Conservation (phyloP, 495 filamentous ascomycete genomes). For the Neurospora sublineolata region DNA sequence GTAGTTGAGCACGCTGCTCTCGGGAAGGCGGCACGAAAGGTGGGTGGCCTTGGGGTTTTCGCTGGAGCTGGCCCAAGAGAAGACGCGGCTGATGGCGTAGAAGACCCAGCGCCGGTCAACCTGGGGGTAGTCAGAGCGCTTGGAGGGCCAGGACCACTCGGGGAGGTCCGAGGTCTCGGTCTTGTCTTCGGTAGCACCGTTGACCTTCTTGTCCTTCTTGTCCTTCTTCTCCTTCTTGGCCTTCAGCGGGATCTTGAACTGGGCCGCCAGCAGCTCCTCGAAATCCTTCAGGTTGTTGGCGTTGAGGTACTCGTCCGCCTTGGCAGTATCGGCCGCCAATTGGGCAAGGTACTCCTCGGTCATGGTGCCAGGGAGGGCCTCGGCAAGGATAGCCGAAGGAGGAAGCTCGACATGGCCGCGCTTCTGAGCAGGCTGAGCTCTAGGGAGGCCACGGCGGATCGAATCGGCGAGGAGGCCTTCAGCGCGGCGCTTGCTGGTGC, state of each 20-base stretch:
- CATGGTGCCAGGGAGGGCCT: conserved; percentile 27
- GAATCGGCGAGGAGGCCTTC: conserved; percentile 61
- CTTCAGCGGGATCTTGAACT: conserved; percentile 26
- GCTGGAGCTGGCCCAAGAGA: conserved; percentile 26
- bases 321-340: conserved; percentile 23
- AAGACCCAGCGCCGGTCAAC: conserved; percentile 42
- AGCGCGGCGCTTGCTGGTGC: conserved; percentile 48
- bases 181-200: background rate
- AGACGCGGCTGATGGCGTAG: conserved; percentile 40
- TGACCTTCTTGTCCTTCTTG: conserved; percentile 6
- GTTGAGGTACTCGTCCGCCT: conserved; percentile 35
- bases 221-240: conserved; percentile 12
- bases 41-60: conserved; percentile 18
- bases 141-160: conserved; percentile 31
- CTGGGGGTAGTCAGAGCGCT: conserved; percentile 27
- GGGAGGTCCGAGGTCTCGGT: conserved; percentile 1
- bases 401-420: conserved; percentile 3
- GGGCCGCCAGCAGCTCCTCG: conserved; percentile 39
- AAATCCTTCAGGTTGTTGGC: conserved; percentile 37
- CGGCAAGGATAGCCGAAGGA: conserved; percentile 23
- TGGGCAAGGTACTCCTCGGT: conserved; percentile 24
- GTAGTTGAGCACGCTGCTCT: conserved; percentile 45
- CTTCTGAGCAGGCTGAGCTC: conserved; percentile 10
- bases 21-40: conserved; percentile 41
- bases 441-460: conserved; percentile 45